phyloP scores from a whole-genome alignment of 768 basidiomycete species.

The Cyclocybe aegerita region DNA sequence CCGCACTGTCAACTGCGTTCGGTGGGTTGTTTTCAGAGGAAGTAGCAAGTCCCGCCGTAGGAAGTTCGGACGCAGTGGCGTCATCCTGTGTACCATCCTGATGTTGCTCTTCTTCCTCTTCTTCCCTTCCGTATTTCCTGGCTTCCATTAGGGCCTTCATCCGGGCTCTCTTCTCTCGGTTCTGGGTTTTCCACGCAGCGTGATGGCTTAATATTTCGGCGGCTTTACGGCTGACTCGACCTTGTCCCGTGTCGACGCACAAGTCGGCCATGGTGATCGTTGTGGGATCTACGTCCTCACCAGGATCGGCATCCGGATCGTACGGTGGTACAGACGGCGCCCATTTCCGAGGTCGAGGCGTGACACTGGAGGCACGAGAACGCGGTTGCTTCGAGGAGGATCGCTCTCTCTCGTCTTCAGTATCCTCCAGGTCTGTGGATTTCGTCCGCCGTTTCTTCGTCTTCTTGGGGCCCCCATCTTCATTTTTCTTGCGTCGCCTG shows the following conservation, averaged over 20 bases:
- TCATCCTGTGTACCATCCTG: slow-evolving; percentile 16
- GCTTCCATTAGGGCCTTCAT: slow-evolving; percentile 67
- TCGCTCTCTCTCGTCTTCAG: slow-evolving; percentile 10
- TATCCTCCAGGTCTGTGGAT: slow-evolving; percentile 8
- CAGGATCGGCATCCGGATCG: slow-evolving; percentile 61
- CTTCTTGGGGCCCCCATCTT: slow-evolving; percentile 4
- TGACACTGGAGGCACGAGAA: slow-evolving; percentile 22
- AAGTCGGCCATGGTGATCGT: slow-evolving; percentile 79
- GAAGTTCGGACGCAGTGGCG: slow-evolving; percentile 7
- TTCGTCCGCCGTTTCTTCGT: slow-evolving; percentile 12
- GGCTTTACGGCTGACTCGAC: slow-evolving; percentile 77
- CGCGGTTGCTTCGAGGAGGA: slow-evolving; percentile 9
- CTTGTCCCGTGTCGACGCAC: slow-evolving; percentile 76
- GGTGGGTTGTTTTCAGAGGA: slow-evolving; percentile 16
- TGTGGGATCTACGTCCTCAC: slow-evolving; percentile 82
- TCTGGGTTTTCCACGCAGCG: slow-evolving; percentile 67
- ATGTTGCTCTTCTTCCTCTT: slow-evolving; percentile 33
- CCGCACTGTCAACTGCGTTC: slow-evolving; percentile 43
- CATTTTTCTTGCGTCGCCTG: slow-evolving; percentile 3
- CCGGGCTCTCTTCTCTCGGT: slow-evolving; percentile 61
- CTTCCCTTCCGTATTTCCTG: slow-evolving; percentile 71
- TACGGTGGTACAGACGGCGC: slow-evolving; percentile 54
- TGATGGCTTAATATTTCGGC: slow-evolving; percentile 71
- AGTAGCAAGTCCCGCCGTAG: slow-evolving; percentile 15
- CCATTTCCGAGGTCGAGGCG: slow-evolving; percentile 37